Base-by-base conservation (phyloP, 768 basidiomycete genomes). In the Arthromyces matolae region DNA sequence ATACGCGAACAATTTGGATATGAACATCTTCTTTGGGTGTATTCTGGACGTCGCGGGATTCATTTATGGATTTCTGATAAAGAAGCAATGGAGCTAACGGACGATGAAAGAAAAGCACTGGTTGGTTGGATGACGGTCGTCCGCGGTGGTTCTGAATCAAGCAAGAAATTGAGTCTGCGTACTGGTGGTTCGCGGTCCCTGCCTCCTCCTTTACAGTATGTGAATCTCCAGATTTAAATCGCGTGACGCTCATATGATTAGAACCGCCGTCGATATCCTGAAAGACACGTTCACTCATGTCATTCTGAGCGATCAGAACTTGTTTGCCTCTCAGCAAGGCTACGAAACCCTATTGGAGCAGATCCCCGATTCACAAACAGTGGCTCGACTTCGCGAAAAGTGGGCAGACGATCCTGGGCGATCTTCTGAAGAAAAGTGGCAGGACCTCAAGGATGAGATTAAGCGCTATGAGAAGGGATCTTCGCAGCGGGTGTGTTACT, bases 31-130 rank as follows among this genome's bases (percentile, higher is more conserved):
- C 73, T 99, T 9, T 99, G 95, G 95, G 94, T 98, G 24, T 99
- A 98, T 67, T 98, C 96, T 7, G 96, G 96, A 49, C 86, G 96
- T 28, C 87, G 96, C 68, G 96, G 96, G 44, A 99, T 99, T 56
- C 96, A 99, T 74, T 76, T 93, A 64, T 99, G 96, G 96, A 83
- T 99, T 53, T 91, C 89, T 2, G 96, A 99, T 66, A 70, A 77
- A 28, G 80, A 86, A 47, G 96, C 95, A 2, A 78, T 97, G 74
- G 83, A 78, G 45, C 75, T 98, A 39, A 94, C 89, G 8, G 96
- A 99, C 60, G 91, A 95, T 46, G 85, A 95, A 65, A 75, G 96
- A 20, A 84, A 79, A 61, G 80, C 92, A 0, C 69, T 99, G 42
- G 90, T 97, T n/a, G 80, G 76, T 13, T 96, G 85, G 70, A 67